Base-by-base conservation (phyloP, 1,139 yeast genomes). In the Candida freyschussii region DNA sequence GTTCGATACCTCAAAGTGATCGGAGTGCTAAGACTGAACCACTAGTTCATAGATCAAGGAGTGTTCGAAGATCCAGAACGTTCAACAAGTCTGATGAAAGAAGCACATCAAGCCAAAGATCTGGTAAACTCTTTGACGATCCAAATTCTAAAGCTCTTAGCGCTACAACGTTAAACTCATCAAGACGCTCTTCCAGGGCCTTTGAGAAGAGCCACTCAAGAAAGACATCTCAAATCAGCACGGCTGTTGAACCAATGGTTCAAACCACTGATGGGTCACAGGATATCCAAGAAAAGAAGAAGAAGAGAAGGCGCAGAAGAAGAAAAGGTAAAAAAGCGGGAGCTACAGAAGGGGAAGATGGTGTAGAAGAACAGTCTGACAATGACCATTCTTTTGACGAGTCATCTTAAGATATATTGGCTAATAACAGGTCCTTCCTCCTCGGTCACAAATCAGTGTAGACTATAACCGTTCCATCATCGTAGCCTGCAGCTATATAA, bases 401-500 rank as follows among this genome's bases (percentile, higher is more conserved):
- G 23, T 24, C 32, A 9, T 17, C 29, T 5, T 36, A 25, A 35
- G n/a, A n/a, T n/a, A n/a, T n/a, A n/a, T n/a, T n/a, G n/a, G n/a
- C n/a, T n/a, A n/a, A n/a, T n/a, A n/a, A n/a, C n/a, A n/a, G n/a
- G n/a, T n/a, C n/a, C n/a, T 7, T 7, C 25, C 17, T 12, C 14
- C n/a, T 20, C 9, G 5, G 7, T 29, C 34, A 39, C 13, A 41
- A 13, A 17, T 44, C 40, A 8, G 37, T 43, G 37, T 55, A 56
- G 4, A 50, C 41, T 19, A 48, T 40, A n/a, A 60, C 47, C 3
- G 57, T 54, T 3, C 73, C 72, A 47, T 67, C 71, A 26, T 57
- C 61, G 42, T 59, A 68, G 0, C 70, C 72, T 1, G 55, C 55
- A 20, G 59, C 48, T n/a, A 62, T 37, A 23, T 55, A 37, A 6